Evolutionary conservation across 768 basidiomycete species (phyloP).

Genomic region (Mycena vitilis): DNA sequence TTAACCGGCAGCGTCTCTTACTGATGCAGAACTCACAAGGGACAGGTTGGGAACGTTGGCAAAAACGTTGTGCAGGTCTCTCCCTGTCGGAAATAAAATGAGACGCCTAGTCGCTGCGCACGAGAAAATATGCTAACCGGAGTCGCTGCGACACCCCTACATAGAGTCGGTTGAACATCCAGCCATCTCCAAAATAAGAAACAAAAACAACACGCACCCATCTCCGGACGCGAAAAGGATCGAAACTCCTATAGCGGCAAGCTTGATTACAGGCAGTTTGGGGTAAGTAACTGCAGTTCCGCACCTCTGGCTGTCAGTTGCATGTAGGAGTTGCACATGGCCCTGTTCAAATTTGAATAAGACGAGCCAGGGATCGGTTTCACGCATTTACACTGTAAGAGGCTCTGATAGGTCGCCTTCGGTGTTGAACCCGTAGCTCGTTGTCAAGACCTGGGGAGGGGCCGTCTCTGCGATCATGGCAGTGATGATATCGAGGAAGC

Average conservation of each 20-base stretch:
- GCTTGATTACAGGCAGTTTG: not conserved
- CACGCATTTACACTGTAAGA: slow-evolving; percentile 24
- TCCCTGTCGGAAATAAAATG: slow-evolving; percentile 38
- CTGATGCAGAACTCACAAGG: slow-evolving; percentile 42
- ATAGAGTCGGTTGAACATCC: not conserved
- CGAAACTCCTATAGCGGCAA: slow-evolving; percentile 35
- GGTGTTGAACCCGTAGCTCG: slow-evolving; percentile 61
- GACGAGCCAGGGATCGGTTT: not conserved
- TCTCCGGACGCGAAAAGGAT: slow-evolving; percentile 58
- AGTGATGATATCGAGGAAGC: slow-evolving; percentile 32
- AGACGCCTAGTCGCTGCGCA: not conserved
- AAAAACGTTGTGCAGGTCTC: slow-evolving; percentile 49
- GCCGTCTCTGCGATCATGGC: slow-evolving; percentile 15
- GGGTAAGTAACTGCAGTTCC: not conserved
- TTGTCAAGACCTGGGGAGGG: slow-evolving; percentile 59
- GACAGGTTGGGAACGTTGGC: slow-evolving; percentile 58
- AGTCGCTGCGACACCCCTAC: slow-evolving; percentile 16
- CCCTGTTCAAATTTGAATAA: slow-evolving; percentile 2
- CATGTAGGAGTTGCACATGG: slow-evolving; percentile 33
- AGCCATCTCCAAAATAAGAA: not conserved
- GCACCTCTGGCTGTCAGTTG: slow-evolving; percentile 62
- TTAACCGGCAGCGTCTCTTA: not conserved
- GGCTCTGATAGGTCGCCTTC: slow-evolving; percentile 47
- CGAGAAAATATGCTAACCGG: not conserved
- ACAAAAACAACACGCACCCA: not conserved